Percentiles rank a stretch among this genome's conserved stretches.
These are phyloP conservation scores for Erucastrum elatum DNA, from an alignment of 345 rosid species.

Conservation along the genomic window DNA sequence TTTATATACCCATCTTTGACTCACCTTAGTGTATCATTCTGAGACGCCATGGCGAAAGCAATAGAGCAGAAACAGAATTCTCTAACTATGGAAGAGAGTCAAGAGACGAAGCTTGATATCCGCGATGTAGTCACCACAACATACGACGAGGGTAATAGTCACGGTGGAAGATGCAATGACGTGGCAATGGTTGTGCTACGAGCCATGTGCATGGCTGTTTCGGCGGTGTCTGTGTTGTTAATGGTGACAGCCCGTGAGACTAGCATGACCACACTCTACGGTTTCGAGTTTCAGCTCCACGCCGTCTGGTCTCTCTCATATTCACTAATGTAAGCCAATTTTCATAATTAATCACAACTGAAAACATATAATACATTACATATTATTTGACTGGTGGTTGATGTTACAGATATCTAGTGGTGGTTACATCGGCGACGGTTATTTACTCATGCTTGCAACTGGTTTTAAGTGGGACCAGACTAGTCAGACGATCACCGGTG, in stretches of 20 bases:
- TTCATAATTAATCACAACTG: neutral
- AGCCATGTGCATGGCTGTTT: neutral
- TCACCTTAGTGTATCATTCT: neutral
- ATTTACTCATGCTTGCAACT: neutral
- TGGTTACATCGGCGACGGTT: neutral
- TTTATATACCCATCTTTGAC: neutral
- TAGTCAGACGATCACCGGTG: neutral
- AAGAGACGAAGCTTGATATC: neutral
- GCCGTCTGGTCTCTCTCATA: neutral
- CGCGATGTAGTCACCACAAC: neutral
- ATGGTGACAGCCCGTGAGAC: neutral
- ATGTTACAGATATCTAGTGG: neutral
- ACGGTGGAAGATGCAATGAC: neutral
- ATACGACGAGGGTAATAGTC: neutral
- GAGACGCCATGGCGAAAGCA: neutral
- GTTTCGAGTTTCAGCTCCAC: slow-evolving; percentile 1
- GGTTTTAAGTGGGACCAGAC: neutral
- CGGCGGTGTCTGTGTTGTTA: neutral
- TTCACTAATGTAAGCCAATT: neutral
- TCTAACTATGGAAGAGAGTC: neutral
- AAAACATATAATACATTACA: neutral
- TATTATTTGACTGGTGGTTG: neutral
- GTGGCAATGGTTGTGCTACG: neutral
- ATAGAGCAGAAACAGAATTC: neutral
- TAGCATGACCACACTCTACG: neutral